Evolutionary conservation across 2,329 filamentous ascomycete genomes (phyloP).

Genomic region (Fusarium goolgardi): DNA sequence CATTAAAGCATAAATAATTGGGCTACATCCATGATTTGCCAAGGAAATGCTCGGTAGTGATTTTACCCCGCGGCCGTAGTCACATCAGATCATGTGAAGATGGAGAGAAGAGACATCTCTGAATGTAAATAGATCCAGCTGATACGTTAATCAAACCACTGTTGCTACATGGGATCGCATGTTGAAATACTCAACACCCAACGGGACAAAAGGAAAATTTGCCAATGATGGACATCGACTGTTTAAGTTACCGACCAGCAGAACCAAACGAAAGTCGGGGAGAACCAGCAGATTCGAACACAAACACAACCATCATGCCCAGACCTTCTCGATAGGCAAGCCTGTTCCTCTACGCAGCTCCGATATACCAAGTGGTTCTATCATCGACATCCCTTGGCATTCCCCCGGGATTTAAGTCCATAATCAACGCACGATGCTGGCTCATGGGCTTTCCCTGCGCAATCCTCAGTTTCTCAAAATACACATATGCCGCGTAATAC

Average conservation of each 20-base stretch:
- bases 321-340: neutral
- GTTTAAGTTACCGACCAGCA: neutral
- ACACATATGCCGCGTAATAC: slow-evolving; percentile 18
- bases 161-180: neutral
- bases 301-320: accelerated
- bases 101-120: neutral
- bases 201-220: neutral
- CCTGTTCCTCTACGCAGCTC: neutral
- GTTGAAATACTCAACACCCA: neutral
- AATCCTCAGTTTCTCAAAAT: slow-evolving; percentile 21
- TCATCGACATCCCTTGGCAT: slow-evolving; percentile 4
- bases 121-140: neutral
- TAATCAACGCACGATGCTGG: neutral
- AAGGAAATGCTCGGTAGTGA: neutral
- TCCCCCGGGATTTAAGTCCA: neutral
- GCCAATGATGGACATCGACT: neutral
- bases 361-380: neutral
- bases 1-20: no score
- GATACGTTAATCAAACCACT: neutral
- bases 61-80: neutral
- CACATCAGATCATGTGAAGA: neutral
- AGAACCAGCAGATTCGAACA: neutral
- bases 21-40: neutral
- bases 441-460: slow-evolving; percentile 12
- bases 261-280: neutral